Evolutionary conservation across 176 grass and related monocot species (phyloP).

Genomic region (Zoysia pacifica): DNA sequence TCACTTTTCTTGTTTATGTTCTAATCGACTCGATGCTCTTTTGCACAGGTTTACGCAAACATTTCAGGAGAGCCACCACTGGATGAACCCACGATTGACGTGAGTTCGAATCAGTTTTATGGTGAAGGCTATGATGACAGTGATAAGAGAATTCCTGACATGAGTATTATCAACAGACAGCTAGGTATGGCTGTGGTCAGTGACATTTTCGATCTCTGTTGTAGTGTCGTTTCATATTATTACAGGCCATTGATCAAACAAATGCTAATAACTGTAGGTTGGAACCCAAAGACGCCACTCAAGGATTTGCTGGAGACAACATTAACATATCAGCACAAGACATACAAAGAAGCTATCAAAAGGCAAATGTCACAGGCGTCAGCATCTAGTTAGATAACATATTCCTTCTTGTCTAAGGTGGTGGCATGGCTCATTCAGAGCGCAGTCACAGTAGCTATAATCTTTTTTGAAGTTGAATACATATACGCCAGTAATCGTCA

Average conservation of each 20-base stretch:
- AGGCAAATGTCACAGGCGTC: slow-evolving; percentile 66
- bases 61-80: slow-evolving; percentile 72
- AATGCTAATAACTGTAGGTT: slow-evolving; percentile 53
- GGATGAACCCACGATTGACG: slow-evolving; percentile 69
- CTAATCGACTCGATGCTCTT: neutral
- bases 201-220: neutral
- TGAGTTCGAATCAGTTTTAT: slow-evolving; percentile 84
- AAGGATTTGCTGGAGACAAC: slow-evolving; percentile 91
- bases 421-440: neutral
- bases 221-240: neutral
- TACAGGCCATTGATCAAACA: neutral
- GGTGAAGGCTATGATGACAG: slow-evolving; percentile 98
- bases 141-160: slow-evolving; percentile 85
- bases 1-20: neutral
- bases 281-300: slow-evolving; percentile 87
- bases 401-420: neutral
- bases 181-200: slow-evolving; percentile 55
- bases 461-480: slow-evolving; percentile 32
- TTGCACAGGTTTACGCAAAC: slow-evolving; percentile 77
- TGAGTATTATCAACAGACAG: slow-evolving; percentile 91
- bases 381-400: slow-evolving; percentile 53
- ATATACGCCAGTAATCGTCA: slow-evolving; percentile 22
- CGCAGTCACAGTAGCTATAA: slow-evolving; percentile 13
- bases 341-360: slow-evolving; percentile 89
- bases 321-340: slow-evolving; percentile 89